Evolutionary conservation across 108 stramenopile genomes (phyloP).

Genomic region (Nitzschia inconspicua): DNA sequence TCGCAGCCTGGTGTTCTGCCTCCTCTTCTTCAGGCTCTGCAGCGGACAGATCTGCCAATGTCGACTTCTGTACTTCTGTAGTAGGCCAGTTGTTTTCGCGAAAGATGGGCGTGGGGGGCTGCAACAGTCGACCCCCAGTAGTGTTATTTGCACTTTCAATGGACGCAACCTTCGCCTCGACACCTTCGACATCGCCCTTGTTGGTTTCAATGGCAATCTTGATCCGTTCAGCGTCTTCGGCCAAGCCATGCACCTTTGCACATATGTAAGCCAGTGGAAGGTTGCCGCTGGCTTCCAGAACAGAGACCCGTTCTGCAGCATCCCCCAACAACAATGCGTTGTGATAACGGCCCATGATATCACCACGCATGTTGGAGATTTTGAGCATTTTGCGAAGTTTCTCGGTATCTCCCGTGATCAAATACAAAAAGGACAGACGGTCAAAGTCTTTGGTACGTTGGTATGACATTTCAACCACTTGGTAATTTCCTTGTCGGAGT

Average conservation of each 20-base stretch:
- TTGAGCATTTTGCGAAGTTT: slow-evolving; percentile 97
- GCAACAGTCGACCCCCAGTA: slow-evolving; percentile 70
- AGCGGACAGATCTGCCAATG: slow-evolving; percentile 74
- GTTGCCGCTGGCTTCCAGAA: slow-evolving; percentile 94
- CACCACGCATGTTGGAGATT: slow-evolving; percentile 93
- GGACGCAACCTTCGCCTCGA: slow-evolving; percentile 12
- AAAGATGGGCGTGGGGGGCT: slow-evolving; percentile 95
- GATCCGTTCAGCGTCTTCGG: slow-evolving; percentile 90
- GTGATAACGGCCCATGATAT: slow-evolving; percentile 97
- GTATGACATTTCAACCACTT: slow-evolving; percentile 98
- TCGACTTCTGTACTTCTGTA: slow-evolving; percentile 82
- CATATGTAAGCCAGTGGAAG: slow-evolving; percentile 91
- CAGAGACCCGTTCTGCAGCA: slow-evolving; percentile 88
- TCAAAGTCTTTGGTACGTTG: slow-evolving; percentile 98
- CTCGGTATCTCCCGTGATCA: slow-evolving; percentile 91
- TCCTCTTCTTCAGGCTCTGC: slow-evolving; percentile 71
- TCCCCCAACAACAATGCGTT: slow-evolving; percentile 96
- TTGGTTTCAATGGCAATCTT: slow-evolving; percentile 88
- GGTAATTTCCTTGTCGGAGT: slow-evolving; percentile 94
- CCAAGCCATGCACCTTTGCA: slow-evolving; percentile 89
- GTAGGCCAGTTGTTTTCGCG: slow-evolving; percentile 95
- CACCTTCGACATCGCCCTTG: slow-evolving; percentile 52
- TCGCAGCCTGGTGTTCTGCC: slow-evolving; percentile 37
- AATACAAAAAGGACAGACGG: slow-evolving; percentile 95
- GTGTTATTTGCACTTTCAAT: slow-evolving; percentile 18